Evolutionary conservation across 192 early-diverging fungal genomes (phyloP), one percentile per base, ranked within the genome.

Genomic region (Backusella westeae): DNA sequence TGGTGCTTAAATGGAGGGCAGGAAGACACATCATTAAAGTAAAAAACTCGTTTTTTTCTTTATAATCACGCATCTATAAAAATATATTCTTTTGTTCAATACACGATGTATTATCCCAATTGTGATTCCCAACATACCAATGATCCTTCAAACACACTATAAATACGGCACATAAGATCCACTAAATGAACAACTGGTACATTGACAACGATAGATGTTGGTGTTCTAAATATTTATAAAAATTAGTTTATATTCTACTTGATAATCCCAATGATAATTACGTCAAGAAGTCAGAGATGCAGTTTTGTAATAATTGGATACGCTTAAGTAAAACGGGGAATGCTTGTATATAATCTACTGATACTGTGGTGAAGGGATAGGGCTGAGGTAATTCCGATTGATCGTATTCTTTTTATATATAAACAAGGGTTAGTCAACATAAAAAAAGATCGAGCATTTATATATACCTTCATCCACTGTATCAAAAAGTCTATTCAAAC

Each of bases 401-500:
- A 23, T 65, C 36, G 19, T 17, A 35, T 56, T 75, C 74, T 80
- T 49, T 34, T 72, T 32, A 65, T 63, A 44, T 73, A 44, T 73
- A 69, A 77, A 23, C 6, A 21, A 73, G 14, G 19, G 19, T 49
- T 49, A 49, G 17, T 21, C 3, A n/a, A 17, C 19, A 49, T 49
- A 49, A 1, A 63, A 21, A 12, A 1, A 35, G 2, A 32, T 39
- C 41, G 9, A 32, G 26, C 1, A 2, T 26, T 9, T 35, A 4
- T 46, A 26, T 63, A n/a, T 69, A 86, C 85, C 88, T 87, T 90
- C 89, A 56, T 88, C 89, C 1, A 90, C 74, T 2, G 85, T 85
- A 52, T 75, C 77, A 42, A 88, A 86, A 10, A 90, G 71, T 15
- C 73, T 75, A 59, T 88, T 83, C 73, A 90, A 77, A 35, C 77